phyloP scores from a whole-genome alignment of 1,139 yeast genomes.

The Kluyveromyces sp. region DNA sequence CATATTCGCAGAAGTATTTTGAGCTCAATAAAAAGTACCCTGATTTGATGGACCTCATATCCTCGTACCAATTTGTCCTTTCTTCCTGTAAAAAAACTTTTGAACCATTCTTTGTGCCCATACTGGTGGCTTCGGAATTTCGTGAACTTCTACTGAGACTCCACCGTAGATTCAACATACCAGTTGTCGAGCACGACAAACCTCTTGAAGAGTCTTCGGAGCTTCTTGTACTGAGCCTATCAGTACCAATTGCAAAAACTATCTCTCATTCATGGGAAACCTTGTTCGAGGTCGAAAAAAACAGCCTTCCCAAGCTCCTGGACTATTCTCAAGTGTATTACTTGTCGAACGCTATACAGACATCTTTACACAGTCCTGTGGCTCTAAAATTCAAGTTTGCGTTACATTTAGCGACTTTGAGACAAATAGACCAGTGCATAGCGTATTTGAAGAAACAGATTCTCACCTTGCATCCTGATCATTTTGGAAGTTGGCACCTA shows the following conservation, averaged over 20 bases:
- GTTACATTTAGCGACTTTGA: slow-evolving; percentile 31
- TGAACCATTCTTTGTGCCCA: slow-evolving; percentile 16
- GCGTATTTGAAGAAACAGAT: slow-evolving; percentile 33
- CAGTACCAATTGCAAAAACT: slow-evolving; percentile 16
- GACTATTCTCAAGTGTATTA: slow-evolving; percentile 29
- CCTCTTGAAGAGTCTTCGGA: slow-evolving; percentile 21
- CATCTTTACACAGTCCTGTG: slow-evolving; percentile 10
- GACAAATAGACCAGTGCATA: slow-evolving; percentile 33
- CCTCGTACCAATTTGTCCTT: slow-evolving; percentile 3
- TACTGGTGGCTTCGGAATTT: slow-evolving; percentile 11
- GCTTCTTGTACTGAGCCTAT: slow-evolving; percentile 17
- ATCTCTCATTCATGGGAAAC: slow-evolving; percentile 24
- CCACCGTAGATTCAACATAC: slow-evolving; percentile 17
- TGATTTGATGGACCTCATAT: slow-evolving; percentile 16
- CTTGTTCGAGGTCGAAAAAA: slow-evolving; percentile 13
- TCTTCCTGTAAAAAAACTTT: slow-evolving; percentile 15
- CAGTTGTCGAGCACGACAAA: slow-evolving; percentile 16
- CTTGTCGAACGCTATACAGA: slow-evolving; percentile 25
- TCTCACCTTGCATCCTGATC: slow-evolving; percentile 36
- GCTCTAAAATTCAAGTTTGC: slow-evolving; percentile 33
- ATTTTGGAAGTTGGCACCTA: slow-evolving; percentile 46
- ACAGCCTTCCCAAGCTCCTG: slow-evolving; percentile 8
- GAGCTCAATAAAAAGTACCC: slow-evolving; percentile 19
- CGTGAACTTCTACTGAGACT: slow-evolving; percentile 13
- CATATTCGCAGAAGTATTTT: slow-evolving; percentile 21